Percentiles rank a stretch among this genome's conserved stretches.
Evolutionary conservation across 345 rosid genomes (phyloP).

Genomic region (Linum lewisii): DNA sequence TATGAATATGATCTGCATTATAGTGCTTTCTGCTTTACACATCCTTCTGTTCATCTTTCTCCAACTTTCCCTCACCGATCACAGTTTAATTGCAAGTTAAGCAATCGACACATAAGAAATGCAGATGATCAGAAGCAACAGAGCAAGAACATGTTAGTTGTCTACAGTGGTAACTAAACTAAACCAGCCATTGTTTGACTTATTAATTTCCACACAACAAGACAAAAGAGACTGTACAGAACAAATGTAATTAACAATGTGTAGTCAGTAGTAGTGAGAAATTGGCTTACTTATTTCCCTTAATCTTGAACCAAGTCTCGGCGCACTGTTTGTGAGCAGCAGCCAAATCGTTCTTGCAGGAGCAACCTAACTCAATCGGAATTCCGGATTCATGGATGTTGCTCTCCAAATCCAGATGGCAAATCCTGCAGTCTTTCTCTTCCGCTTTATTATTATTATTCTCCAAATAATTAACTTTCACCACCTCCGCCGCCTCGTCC

Average conservation of each 20-base stretch:
- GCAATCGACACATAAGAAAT: neutral
- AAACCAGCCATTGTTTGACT: neutral
- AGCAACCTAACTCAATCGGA: constrained; percentile 32
- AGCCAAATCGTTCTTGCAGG: constrained; percentile 37
- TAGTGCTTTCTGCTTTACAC: neutral
- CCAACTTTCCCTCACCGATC: neutral
- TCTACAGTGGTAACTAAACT: no score
- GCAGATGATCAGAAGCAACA: neutral
- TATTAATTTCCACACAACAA: neutral
- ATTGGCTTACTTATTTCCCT: constrained; percentile 31
- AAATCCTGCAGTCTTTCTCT: constrained; percentile 7
- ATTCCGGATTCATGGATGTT: constrained; percentile 23
- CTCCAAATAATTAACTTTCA: neutral
- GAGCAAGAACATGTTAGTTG: no score
- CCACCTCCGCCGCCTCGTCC: neutral
- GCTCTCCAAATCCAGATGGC: constrained; percentile 12
- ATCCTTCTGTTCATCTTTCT: neutral
- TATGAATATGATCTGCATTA: neutral
- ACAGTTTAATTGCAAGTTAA: neutral
- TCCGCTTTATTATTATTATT: neutral
- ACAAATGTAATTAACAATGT: neutral
- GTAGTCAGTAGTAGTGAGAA: no score
- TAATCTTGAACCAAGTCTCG: constrained; percentile 42
- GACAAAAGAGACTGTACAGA: neutral
- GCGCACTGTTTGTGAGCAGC: constrained; percentile 38